Percentiles rank a stretch among this genome's conserved stretches.
Conservation (phyloP, 2,329 filamentous ascomycete species). For the Aureobasidium mangrovei region DNA sequence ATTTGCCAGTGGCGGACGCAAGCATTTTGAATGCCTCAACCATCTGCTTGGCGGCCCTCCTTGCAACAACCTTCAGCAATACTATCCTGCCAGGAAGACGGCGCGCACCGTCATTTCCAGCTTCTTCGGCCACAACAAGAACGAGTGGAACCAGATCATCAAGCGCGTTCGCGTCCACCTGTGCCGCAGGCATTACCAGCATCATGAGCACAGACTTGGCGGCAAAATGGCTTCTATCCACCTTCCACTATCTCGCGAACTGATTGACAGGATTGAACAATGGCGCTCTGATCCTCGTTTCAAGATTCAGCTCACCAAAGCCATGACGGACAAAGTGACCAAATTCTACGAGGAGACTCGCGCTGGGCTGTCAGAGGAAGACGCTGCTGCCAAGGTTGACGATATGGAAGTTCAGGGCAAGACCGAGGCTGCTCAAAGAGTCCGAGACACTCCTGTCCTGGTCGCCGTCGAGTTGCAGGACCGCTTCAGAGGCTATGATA, state of each 20-base stretch:
- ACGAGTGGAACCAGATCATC: slow-evolving; percentile 5
- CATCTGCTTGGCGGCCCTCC: not conserved
- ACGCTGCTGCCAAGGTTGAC: not conserved
- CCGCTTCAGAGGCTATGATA: not conserved
- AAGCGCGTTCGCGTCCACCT: not conserved
- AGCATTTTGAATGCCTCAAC: slow-evolving; percentile 4
- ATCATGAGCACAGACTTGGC: not conserved
- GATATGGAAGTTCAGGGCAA: not conserved
- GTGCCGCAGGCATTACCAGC: slow-evolving; percentile 11
- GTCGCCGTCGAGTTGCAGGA: not conserved
- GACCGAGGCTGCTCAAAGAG: not conserved
- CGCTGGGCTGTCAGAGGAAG: not conserved
- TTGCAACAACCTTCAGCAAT: slow-evolving; percentile 2
- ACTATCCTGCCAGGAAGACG: not conserved
- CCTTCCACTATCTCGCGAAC: not conserved
- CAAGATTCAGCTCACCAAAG: not conserved
- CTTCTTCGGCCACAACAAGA: slow-evolving; percentile 13
- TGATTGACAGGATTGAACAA: not conserved
- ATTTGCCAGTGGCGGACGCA: not conserved
- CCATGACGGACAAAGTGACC: not conserved
- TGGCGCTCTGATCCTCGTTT: slow-evolving; percentile 3
- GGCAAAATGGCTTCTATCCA: not conserved
- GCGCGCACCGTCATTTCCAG: not conserved
- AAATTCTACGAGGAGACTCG: not conserved
- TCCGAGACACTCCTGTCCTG: not conserved